These are phyloP conservation scores for Orychophragmus violaceus DNA, from an alignment of 345 rosid genomes.

Conservation along the genomic window DNA sequence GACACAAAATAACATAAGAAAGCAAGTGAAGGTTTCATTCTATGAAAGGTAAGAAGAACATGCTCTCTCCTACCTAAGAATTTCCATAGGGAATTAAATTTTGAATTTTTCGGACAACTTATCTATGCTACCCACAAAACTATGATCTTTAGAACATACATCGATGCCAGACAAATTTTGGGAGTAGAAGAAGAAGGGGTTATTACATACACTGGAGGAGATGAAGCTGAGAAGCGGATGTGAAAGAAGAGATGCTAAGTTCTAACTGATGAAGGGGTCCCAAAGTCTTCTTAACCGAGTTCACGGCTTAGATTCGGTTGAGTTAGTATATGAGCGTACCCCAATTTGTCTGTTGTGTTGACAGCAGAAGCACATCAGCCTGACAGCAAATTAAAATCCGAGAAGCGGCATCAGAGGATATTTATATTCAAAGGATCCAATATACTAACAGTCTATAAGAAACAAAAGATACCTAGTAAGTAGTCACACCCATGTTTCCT, in stretches of 20 bases:
- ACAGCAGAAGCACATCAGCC: no score
- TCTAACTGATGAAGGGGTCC: conserved; percentile 81
- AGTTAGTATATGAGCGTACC: no score
- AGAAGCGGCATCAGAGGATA: no score
- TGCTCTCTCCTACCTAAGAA: conserved; percentile 49
- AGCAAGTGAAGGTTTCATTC: conserved; percentile 13
- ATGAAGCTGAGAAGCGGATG: conserved; percentile 77
- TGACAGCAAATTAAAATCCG: no score
- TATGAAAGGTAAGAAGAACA: background rate
- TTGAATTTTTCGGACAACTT: conserved; percentile 81
- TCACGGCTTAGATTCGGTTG: conserved; percentile 66
- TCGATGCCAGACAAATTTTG: background rate
- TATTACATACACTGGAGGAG: conserved; percentile 90
- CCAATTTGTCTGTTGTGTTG: no score
- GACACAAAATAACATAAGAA: conserved; percentile 5
- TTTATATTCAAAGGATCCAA: no score
- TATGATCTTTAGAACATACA: background rate
- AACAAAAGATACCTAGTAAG: no score
- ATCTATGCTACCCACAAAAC: conserved; percentile 36
- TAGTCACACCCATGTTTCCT: no score
- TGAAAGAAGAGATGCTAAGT: conserved; percentile 81
- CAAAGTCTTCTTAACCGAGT: conserved; percentile 68
- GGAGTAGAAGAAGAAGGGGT: background rate
- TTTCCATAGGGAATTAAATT: conserved; percentile 88
- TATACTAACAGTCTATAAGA: no score